phyloP scores from a whole-genome alignment of 2,329 filamentous ascomycete genomes.

The Ramularia endophylla region DNA sequence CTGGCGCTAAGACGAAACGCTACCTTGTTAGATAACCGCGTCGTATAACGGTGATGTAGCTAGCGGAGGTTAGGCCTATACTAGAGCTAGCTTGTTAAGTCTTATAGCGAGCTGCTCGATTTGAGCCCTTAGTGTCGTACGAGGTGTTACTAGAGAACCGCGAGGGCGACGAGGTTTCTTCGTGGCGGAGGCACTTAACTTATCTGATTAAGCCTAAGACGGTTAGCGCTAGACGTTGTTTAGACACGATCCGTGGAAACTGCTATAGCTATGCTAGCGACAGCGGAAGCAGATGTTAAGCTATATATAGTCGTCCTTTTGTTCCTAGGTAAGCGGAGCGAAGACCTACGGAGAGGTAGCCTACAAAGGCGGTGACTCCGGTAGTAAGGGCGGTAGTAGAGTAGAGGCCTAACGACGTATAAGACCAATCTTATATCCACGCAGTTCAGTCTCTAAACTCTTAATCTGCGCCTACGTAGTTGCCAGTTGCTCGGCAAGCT shows the following conservation, averaged over 20 bases:
- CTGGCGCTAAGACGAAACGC: background rate
- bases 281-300: constrained; percentile 1
- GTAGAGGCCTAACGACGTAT: background rate
- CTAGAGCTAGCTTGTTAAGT: background rate
- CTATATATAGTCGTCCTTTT: background rate
- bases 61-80: too few species aligned
- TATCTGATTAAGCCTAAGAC: too few species aligned
- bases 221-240: background rate
- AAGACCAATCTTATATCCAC: background rate
- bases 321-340: background rate
- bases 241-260: background rate
- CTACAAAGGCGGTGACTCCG: background rate
- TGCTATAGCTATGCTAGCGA: background rate
- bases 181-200: background rate
- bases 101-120: background rate
- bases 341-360: background rate
- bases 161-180: too few species aligned
- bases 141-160: too few species aligned
- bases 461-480: too few species aligned
- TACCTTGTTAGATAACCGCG: background rate
- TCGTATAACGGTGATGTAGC: background rate
- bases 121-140: background rate
- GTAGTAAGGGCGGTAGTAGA: background rate
- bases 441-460: too few species aligned
- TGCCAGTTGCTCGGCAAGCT: too few species aligned